Base-by-base conservation (phyloP, 768 basidiomycete genomes). In the Flagelloscypha sp. region DNA sequence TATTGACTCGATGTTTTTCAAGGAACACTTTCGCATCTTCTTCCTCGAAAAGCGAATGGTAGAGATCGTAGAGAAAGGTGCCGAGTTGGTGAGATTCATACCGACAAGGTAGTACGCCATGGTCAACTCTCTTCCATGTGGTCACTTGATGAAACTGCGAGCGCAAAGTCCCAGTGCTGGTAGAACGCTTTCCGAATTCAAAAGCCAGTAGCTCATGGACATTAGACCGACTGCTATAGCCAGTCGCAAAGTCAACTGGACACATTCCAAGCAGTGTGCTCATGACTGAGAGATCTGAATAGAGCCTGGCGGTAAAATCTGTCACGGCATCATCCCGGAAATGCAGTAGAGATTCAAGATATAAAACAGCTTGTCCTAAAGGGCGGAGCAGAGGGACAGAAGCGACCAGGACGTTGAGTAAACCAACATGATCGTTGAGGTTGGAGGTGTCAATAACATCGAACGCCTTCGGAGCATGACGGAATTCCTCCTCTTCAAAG, bases 361-460 rank as follows among this genome's bases (percentile, higher is more conserved):
- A 58, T 5, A 74, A 43, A 2, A 61, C 51, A 8, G 35, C 33
- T 12, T 10, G 34, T n/a, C n/a, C n/a, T n/a, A n/a, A n/a, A n/a
- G n/a, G 28, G 12, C 51, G 51, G 6, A 72, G 51, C 5, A 74
- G 45, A 2, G 69, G 70, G 1, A 57, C 37, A 0, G 61, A 45
- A 3, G 53, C 51, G 21, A 61, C 33, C 4, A 74, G 46, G 27
- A 72, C 35, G 35, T 73, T 74, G 13, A 73, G 40, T 8, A 70
- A 47, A 0, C 70, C 72, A n/a, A 66, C 19, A 43, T 68, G 67
- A 44, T 74, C 71, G 1, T 52, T 42, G 18, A 74, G 52, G 38
- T 73, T 72, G 13, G 70, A 72, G 0, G 71, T 65, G 22, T 74
- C 69, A 23, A 74, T 65, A 35, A 68, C 55, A 38, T 65, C 54